Percentiles rank a stretch among this genome's conserved stretches.
phyloP scores from a whole-genome alignment of 2,329 filamentous ascomycete species.

The Drechmeria coniospora region DNA sequence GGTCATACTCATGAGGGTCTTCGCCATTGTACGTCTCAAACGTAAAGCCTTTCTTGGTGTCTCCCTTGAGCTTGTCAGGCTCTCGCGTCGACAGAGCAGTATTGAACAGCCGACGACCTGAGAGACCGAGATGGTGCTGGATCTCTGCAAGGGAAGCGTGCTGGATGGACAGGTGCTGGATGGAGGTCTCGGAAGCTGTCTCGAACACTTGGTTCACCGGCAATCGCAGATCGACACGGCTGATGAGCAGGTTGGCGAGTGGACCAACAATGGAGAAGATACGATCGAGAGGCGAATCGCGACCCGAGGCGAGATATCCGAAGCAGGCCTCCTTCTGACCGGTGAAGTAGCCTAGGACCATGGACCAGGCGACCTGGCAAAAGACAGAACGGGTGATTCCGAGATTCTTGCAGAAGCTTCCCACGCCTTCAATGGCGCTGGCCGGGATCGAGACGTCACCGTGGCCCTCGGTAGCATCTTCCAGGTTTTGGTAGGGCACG shows the following conservation, averaged over 20 bases:
- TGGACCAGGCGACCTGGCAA: constrained; percentile 35
- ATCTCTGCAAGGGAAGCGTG: constrained; percentile 32
- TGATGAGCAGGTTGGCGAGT: constrained; percentile 41
- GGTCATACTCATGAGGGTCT: constrained; percentile 6
- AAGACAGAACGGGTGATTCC: constrained; percentile 32
- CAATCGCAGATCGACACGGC: constrained; percentile 21
- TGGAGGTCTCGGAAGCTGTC: constrained; percentile 27
- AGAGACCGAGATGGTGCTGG: constrained; percentile 17
- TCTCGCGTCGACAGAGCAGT: constrained; percentile 17
- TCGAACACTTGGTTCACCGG: constrained; percentile 20
- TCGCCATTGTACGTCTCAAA: constrained; percentile 4
- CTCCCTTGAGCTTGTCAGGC: constrained; percentile 1
- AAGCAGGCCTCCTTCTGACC: constrained; percentile 32
- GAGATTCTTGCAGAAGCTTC: constrained; percentile 19
- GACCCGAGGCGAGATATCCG: constrained; percentile 36
- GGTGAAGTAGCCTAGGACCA: constrained; percentile 32
- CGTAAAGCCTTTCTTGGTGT: neutral
- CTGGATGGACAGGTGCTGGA: constrained; percentile 30
- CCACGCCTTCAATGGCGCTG: neutral
- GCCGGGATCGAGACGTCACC: constrained; percentile 1
- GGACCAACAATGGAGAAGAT: constrained; percentile 33
- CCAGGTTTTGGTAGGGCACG: neutral
- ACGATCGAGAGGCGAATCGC: constrained; percentile 32
- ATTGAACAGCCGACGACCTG: constrained; percentile 13
- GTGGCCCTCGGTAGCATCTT: neutral